These are phyloP conservation scores for Claviceps sp. DNA, from an alignment of 2,329 filamentous ascomycete genomes.

Conservation along the genomic window DNA sequence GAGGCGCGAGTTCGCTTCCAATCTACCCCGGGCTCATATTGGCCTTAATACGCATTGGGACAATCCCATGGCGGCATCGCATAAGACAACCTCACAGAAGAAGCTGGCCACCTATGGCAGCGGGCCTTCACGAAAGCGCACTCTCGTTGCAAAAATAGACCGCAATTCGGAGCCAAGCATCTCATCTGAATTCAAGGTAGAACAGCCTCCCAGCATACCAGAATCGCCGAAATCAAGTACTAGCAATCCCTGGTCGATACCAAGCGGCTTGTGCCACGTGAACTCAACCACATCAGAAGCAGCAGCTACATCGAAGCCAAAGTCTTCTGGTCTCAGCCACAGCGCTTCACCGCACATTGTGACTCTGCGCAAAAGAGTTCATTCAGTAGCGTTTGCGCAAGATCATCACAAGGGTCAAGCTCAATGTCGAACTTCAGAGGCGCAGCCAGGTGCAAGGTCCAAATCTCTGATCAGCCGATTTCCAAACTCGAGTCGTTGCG, in stretches of 20 bases:
- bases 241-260: not conserved
- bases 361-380: constrained; percentile 2
- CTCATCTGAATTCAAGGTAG: not conserved
- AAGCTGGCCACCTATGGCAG: constrained; percentile 2
- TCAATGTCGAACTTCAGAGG: not conserved
- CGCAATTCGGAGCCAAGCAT: not conserved
- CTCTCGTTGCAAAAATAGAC: not conserved
- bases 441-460: not conserved
- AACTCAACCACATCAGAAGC: not conserved
- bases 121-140: constrained; percentile 1
- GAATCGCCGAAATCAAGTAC: not conserved
- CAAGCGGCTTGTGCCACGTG: not conserved
- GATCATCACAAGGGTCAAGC: not conserved
- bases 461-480: not conserved
- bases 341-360: not conserved
- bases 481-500: not conserved
- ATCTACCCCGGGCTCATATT: not conserved
- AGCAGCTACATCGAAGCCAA: not conserved
- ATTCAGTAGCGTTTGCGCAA: constrained; percentile 1
- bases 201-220: not conserved
- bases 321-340: not conserved
- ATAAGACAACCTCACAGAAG: not conserved
- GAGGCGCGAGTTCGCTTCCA: not conserved
- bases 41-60: not conserved
- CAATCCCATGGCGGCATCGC: constrained; percentile 2